A percentile compares a stretch with the other conserved stretches of the same genome.
These are phyloP conservation scores for Russula vinacea DNA, from an alignment of 768 basidiomycete species.

Conservation along the genomic window DNA sequence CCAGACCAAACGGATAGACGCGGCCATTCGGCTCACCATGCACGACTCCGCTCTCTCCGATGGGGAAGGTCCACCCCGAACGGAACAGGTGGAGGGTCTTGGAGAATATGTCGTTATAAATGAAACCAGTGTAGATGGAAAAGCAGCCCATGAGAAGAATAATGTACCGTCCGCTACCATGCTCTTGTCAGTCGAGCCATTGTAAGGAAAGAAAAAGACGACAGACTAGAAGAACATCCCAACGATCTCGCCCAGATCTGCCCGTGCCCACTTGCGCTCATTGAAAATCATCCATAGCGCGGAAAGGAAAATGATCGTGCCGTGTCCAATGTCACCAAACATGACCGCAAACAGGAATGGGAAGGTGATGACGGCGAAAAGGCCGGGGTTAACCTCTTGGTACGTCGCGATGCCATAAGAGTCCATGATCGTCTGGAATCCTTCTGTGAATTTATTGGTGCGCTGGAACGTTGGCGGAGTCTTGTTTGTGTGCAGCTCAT, in stretches of 20 bases:
- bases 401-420: constrained; percentile 93
- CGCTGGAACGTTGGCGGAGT: constrained; percentile 94
- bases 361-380: constrained; percentile 90
- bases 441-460: constrained; percentile 94
- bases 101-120: constrained; percentile 99
- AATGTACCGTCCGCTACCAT: constrained; percentile 88
- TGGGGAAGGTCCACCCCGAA: constrained; percentile 83
- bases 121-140: constrained; percentile 92
- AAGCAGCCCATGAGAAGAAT: constrained; percentile 98
- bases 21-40: constrained; percentile 56
- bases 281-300: constrained; percentile 81
- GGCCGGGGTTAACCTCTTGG: constrained; percentile 94
- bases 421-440: constrained; percentile 98
- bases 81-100: constrained; percentile 83
- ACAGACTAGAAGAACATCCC: constrained; percentile 92
- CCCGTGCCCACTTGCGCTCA: constrained; percentile 77
- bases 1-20: constrained; percentile 90
- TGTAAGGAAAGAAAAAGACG: constrained; percentile 6
- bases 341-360: constrained; percentile 99
- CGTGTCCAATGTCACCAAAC: constrained; percentile 99
- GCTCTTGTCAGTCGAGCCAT: constrained; percentile 30
- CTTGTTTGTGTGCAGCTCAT: constrained; percentile 84
- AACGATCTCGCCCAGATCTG: constrained; percentile 77
- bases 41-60: constrained; percentile 41
- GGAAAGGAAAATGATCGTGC: constrained; percentile 70